phyloP scores from a whole-genome alignment of 495 filamentous ascomycete genomes.

The Aspergillus ellipticus region DNA sequence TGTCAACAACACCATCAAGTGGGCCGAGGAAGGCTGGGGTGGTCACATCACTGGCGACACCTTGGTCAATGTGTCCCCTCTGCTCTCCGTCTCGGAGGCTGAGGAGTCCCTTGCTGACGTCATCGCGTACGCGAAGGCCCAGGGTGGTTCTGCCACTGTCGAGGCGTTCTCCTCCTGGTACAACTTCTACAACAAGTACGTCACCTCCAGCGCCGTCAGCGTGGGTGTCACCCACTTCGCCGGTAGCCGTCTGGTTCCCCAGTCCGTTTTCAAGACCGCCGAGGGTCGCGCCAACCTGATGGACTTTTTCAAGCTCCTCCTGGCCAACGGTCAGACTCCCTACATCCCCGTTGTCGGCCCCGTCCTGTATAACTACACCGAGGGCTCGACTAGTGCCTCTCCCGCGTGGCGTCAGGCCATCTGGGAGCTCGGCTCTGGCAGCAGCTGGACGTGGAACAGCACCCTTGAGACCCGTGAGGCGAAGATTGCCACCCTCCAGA shows the following conservation, averaged over 20 bases:
- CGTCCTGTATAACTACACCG: slow-evolving; percentile 24
- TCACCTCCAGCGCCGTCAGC: slow-evolving; percentile 25
- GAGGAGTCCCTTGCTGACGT: slow-evolving; percentile 25
- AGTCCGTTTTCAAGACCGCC: slow-evolving; percentile 22
- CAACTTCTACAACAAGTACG: slow-evolving; percentile 35
- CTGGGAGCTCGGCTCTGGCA: slow-evolving; percentile 34
- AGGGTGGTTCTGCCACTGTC: slow-evolving; percentile 28
- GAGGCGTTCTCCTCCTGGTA: slow-evolving; percentile 29
- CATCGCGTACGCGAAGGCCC: slow-evolving; percentile 26
- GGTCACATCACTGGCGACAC: slow-evolving; percentile 38
- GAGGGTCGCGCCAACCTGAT: slow-evolving; percentile 26
- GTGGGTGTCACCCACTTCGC: slow-evolving; percentile 31
- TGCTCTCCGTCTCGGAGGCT: slow-evolving; percentile 29
- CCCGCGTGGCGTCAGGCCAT: slow-evolving; percentile 44
- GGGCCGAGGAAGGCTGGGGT: slow-evolving; percentile 47
- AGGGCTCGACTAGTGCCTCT: slow-evolving; percentile 32
- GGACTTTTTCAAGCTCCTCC: slow-evolving; percentile 14
- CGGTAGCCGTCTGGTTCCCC: slow-evolving; percentile 36
- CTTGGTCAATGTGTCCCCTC: slow-evolving; percentile 36
- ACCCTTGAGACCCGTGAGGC: slow-evolving; percentile 29
- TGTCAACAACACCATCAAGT: slow-evolving; percentile 36
- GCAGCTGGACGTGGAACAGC: slow-evolving; percentile 33
- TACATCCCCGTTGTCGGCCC: slow-evolving; percentile 31
- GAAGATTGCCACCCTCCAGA: slow-evolving; percentile 25
- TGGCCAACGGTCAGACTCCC: slow-evolving; percentile 18